Conservation (phyloP, 2,329 filamentous ascomycete genomes). For the Coniella vitis region DNA sequence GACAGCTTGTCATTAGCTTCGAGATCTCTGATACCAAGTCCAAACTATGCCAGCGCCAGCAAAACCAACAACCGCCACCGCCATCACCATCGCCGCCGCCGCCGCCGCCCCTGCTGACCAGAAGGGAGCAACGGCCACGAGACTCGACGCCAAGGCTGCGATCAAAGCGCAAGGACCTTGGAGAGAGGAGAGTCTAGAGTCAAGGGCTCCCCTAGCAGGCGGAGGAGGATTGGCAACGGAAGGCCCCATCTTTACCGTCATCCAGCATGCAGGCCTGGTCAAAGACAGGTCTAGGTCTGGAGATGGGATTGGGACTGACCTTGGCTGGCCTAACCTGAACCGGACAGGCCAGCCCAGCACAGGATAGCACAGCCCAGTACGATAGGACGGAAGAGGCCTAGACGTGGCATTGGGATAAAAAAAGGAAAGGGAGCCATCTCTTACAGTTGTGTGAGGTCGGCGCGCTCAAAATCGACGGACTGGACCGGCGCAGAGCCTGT, state of each 20-base stretch:
- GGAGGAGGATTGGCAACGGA: neutral
- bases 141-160: neutral
- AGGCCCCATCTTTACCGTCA: neutral
- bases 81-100: too few species aligned
- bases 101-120: too few species aligned
- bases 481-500: slow-evolving; percentile 4
- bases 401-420: neutral
- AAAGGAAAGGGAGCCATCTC: neutral
- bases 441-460: slow-evolving; percentile 3
- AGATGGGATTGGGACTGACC: neutral
- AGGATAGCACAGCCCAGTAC: too few species aligned
- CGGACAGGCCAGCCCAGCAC: too few species aligned
- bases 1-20: neutral
- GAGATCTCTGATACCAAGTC: too few species aligned
- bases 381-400: neutral
- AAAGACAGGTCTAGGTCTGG: neutral
- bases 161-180: neutral
- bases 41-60: too few species aligned
- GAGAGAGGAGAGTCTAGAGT: neutral
- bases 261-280: neutral
- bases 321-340: too few species aligned
- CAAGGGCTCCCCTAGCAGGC: neutral
- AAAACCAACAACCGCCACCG: too few species aligned
- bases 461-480: slow-evolving; percentile 1
- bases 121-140: too few species aligned